Evolutionary conservation across 169 alveolate species (phyloP).

Genomic region (Cryptosporidium viatorum): DNA sequence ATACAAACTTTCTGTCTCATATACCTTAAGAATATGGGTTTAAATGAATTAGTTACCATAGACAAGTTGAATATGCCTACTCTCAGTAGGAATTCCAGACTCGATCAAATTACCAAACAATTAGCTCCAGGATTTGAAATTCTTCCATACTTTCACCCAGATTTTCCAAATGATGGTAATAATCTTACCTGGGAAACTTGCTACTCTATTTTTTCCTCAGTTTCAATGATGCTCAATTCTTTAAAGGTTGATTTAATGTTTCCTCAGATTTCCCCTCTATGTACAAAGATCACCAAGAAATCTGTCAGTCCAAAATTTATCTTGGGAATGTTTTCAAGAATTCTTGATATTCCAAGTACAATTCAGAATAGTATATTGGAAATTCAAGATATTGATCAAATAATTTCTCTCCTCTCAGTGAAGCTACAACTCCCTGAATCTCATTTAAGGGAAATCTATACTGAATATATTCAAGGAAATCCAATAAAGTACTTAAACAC

Average conservation of each 20-base stretch:
- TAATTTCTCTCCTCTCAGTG: constrained; percentile 1
- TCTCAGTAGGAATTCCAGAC: neutral
- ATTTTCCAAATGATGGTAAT: constrained; percentile 18
- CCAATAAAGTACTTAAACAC: constrained; percentile 37
- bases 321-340: constrained; percentile 17
- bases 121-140: constrained; percentile 36
- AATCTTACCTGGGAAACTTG: constrained; percentile 54
- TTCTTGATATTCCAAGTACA: constrained; percentile 28
- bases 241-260: neutral
- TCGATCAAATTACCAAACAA: neutral
- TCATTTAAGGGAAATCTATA: constrained; percentile 9
- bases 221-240: constrained; percentile 33
- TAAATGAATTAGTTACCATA: constrained; percentile 9
- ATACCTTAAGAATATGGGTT: constrained; percentile 48
- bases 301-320: neutral
- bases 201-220: constrained; percentile 38
- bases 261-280: constrained; percentile 41
- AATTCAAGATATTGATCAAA: constrained; percentile 11
- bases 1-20: constrained; percentile 67
- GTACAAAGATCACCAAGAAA: constrained; percentile 29
- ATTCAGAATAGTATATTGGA: constrained; percentile 1
- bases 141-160: constrained; percentile 59
- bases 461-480: constrained; percentile 36
- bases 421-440: neutral
- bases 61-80: constrained; percentile 21